Evolutionary conservation across 106 monocot species (phyloP), one percentile per base, ranked within the genome.

Genomic region (Dactylorhiza incarnata): DNA sequence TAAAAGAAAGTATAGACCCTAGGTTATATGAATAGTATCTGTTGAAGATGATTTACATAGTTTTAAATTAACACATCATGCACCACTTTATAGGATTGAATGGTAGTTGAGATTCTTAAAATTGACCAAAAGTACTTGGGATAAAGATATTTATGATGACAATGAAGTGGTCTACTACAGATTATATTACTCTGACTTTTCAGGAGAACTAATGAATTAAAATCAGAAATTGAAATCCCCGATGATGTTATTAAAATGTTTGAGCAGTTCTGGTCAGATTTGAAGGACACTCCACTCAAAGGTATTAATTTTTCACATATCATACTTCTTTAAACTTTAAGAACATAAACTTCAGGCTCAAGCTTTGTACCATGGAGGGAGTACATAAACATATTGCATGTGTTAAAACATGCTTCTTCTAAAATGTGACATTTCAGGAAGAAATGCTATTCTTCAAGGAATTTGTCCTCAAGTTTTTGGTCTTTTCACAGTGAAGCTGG

Each of bases 401-500:
- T 72, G 19, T 49, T 16, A 72, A 49, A 72, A 49, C 49, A 72
- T 45, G 9, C 49, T 49, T 2, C 25, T 70, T 70, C 15, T 72
- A 26, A 65, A 65, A 24, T 65, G 29, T 29, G 12, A 29, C 13
- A 25, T 84, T 77, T 81, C 82, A 94, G 97, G 97, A 58, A 89
- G 97, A 82, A 99, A 99, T 86, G 77, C 75, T 75, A 94, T 99
- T 74, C 77, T 99, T 52, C 87, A 86, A 85, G 97, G 87, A 83
- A 90, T 99, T 65, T 99, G 97, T 72, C 91, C 97, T 61, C 97
- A 99, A 80, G 74, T 99, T 44, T 99, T 89, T 86, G 94, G 97
- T 55, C 94, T 99, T 45, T 99, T 99, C 70, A 99, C 97, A 62
- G 97, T 99, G 79, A 99, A 99, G 76, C 94, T 99, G 80, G 94